Evolutionary conservation across 208 protist genomes (phyloP).

Genomic region (Leishmania aethiopica): DNA sequence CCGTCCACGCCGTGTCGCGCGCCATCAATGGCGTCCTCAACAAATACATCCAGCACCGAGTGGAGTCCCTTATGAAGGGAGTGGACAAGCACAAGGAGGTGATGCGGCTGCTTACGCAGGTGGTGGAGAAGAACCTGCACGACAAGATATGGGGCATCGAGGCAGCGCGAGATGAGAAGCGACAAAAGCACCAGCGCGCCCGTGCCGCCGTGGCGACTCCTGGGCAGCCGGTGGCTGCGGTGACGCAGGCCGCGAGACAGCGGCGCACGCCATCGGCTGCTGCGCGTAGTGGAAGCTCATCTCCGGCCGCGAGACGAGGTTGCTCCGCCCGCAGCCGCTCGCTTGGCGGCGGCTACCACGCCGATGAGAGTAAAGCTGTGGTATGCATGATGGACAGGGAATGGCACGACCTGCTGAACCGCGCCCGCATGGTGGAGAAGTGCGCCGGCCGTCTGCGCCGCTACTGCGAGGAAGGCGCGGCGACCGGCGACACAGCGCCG

Average conservation of each 20-base stretch:
- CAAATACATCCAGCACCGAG: slow-evolving; percentile 72
- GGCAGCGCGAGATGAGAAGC: slow-evolving; percentile 34
- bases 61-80: slow-evolving; percentile 73
- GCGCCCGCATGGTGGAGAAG: slow-evolving; percentile 35
- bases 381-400: slow-evolving; percentile 55
- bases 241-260: neutral
- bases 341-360: slow-evolving; percentile 61
- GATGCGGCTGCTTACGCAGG: slow-evolving; percentile 68
- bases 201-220: slow-evolving; percentile 9
- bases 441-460: slow-evolving; percentile 34
- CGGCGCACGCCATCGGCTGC: neutral
- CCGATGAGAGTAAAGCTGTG: slow-evolving; percentile 50
- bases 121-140: slow-evolving; percentile 66
- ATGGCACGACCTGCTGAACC: slow-evolving; percentile 40
- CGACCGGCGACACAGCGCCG: neutral
- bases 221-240: neutral
- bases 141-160: slow-evolving; percentile 70
- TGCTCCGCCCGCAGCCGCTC: slow-evolving; percentile 27
- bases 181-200: slow-evolving; percentile 45
- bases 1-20: slow-evolving; percentile 42
- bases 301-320: neutral
- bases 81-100: slow-evolving; percentile 77
- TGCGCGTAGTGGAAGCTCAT: neutral
- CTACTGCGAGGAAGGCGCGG: slow-evolving; percentile 51
- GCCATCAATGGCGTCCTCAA: slow-evolving; percentile 60